These are phyloP conservation scores for Naumovozyma dairenensis DNA, from an alignment of 805 yeast genomes.

Conservation along the genomic window DNA sequence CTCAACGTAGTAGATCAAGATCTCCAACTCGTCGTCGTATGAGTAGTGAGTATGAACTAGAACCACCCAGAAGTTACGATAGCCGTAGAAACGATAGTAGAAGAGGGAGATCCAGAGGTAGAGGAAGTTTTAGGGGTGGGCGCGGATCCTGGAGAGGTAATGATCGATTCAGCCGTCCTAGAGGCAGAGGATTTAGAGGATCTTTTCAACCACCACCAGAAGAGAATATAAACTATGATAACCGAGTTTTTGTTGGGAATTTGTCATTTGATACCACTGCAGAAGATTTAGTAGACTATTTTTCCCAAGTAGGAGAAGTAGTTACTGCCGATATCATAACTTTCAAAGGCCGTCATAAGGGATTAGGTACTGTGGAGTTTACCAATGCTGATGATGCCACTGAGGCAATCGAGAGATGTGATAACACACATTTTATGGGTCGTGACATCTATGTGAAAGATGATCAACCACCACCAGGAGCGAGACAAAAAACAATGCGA, in stretches of 20 bases:
- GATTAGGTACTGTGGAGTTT: conserved; percentile 88
- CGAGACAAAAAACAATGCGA: conserved; percentile 43
- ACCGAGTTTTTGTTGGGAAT: conserved; percentile 65
- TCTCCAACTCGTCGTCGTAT: conserved; percentile 18
- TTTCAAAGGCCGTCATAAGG: conserved; percentile 68
- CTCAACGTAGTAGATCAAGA: conserved; percentile 15
- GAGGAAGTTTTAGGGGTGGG: conserved; percentile 10
- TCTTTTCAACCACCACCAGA: conserved; percentile 6
- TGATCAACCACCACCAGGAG: conserved; percentile 76
- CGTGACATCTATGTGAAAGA: conserved; percentile 82
- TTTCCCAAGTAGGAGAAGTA: conserved; percentile 53
- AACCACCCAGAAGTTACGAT: conserved; percentile 21
- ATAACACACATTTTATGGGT: conserved; percentile 57
- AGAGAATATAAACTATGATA: conserved; percentile 48
- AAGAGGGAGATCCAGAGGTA: conserved; percentile 12
- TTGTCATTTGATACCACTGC: conserved; percentile 56
- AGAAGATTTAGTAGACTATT: conserved; percentile 50
- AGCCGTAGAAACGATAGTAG: conserved; percentile 28
- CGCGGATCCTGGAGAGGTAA: conserved; percentile 8
- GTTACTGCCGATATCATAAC: conserved; percentile 74
- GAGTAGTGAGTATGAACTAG: conserved; percentile 20
- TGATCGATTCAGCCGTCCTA: background rate
- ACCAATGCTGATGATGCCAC: conserved; percentile 51
- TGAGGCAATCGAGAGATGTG: conserved; percentile 58
- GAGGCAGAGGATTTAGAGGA: no score